These are phyloP conservation scores for Cicer bijugum DNA, from an alignment of 306 rosid genomes.

Conservation along the genomic window DNA sequence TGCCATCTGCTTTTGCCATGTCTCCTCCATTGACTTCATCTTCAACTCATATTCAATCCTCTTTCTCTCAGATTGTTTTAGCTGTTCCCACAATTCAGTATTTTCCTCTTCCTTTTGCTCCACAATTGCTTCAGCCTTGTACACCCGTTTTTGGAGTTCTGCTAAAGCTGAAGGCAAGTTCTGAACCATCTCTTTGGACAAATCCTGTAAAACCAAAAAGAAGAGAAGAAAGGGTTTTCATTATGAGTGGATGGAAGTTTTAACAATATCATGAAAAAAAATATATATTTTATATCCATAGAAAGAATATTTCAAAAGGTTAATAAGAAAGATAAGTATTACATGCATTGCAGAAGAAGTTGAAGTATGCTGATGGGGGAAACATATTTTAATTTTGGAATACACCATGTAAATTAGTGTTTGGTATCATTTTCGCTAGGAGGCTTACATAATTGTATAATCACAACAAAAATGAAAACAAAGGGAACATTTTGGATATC, in stretches of 20 bases:
- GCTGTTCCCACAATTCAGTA: conserved; percentile 72
- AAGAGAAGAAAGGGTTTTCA: background rate
- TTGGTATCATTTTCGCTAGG: conserved; percentile 20
- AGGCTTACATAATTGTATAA: conserved; percentile 5
- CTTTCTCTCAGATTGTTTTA: conserved; percentile 68
- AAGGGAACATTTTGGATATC: background rate
- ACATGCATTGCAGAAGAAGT: conserved; percentile 17
- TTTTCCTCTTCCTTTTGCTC: conserved; percentile 87
- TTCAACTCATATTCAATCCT: conserved; percentile 85
- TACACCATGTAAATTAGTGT: background rate
- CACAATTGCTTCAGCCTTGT: conserved; percentile 68
- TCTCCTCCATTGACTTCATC: conserved; percentile 94
- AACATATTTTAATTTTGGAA: conserved; percentile 1
- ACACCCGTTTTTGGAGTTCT: conserved; percentile 70
- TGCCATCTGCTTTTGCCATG: conserved; percentile 93
- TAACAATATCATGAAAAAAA: conserved; percentile 16
- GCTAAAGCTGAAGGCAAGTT: conserved; percentile 59
- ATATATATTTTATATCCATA: background rate
- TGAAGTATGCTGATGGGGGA: background rate
- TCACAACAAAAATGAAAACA: conserved; percentile 30
- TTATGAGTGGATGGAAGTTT: conserved; percentile 18
- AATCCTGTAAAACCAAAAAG: conserved; percentile 51
- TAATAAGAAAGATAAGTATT: conserved; percentile 1
- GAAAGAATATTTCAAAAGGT: background rate
- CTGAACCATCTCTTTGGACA: conserved; percentile 55